These are phyloP conservation scores for Magnusiomyces ingens DNA, from an alignment of 1,139 yeast genomes.

Conservation along the genomic window DNA sequence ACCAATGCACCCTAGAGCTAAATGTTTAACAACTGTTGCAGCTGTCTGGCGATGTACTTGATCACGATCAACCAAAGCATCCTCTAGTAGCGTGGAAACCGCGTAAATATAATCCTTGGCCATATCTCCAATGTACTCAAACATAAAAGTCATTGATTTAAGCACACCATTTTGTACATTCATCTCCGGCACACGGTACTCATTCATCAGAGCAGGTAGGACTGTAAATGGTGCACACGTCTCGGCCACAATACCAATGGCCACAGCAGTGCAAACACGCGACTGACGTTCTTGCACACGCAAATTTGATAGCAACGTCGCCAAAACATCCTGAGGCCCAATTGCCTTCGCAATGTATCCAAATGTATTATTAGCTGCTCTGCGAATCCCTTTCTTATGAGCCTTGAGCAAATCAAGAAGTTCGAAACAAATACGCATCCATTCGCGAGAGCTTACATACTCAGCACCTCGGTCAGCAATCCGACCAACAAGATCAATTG, in stretches of 20 bases:
- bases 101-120: conserved; percentile 81
- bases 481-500: conserved; percentile 72
- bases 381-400: conserved; percentile 67
- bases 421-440: conserved; percentile 97
- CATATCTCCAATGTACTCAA: conserved; percentile 83
- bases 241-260: conserved; percentile 94
- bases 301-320: conserved; percentile 73
- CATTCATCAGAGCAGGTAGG: conserved; percentile 94
- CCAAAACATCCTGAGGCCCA: conserved; percentile 93
- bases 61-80: conserved; percentile 87
- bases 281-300: conserved; percentile 93
- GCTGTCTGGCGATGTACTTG: conserved; percentile 95
- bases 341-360: conserved; percentile 88
- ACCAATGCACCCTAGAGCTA: conserved; percentile 77
- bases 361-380: conserved; percentile 85
- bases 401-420: conserved; percentile 84
- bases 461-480: conserved; percentile 84
- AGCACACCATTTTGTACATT: conserved; percentile 95
- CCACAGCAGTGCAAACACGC: conserved; percentile 96
- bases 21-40: conserved; percentile 75
- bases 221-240: conserved; percentile 92
- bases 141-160: conserved; percentile 86
- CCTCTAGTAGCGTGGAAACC: conserved; percentile 73
- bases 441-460: conserved; percentile 82
- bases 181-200: conserved; percentile 84